Evolutionary conservation across 768 basidiomycete species (phyloP).

Genomic region (Mycena latifolia): DNA sequence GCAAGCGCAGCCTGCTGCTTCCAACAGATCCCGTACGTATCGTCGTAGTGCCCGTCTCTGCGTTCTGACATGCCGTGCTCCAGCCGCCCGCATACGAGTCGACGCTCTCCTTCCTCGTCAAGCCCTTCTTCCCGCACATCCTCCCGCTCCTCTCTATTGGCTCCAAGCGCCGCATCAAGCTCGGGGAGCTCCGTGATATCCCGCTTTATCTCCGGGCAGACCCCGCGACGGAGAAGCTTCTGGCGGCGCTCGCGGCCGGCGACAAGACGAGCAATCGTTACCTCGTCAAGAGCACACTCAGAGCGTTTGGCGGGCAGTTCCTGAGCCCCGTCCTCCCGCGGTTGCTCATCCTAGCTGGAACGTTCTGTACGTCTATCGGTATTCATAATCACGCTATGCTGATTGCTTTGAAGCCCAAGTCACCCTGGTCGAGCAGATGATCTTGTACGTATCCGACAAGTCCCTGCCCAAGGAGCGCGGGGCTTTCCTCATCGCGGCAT

Average conservation of each 20-base stretch:
- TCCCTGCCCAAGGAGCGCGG: constrained; percentile 25
- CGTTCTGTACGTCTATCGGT: not conserved
- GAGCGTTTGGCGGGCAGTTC: constrained; percentile 6
- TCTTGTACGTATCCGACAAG: constrained; percentile 23
- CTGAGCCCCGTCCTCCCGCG: constrained; percentile 18
- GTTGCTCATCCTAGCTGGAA: constrained; percentile 3
- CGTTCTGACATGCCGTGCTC: not conserved
- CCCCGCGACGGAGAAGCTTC: constrained; percentile 23
- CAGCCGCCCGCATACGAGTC: constrained; percentile 27
- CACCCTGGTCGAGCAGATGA: constrained; percentile 28
- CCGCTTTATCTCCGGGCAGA: constrained; percentile 7
- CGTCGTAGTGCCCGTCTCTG: not conserved
- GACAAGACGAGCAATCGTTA: constrained; percentile 15
- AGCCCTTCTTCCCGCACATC: constrained; percentile 24
- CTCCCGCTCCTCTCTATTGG: constrained; percentile 12
- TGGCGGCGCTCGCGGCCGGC: constrained; percentile 11
- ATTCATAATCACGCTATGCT: not conserved
- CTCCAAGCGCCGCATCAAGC: constrained; percentile 14
- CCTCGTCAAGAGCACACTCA: constrained; percentile 20
- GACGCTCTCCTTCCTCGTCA: constrained; percentile 23
- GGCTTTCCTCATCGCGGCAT: constrained; percentile 8
- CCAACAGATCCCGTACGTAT: constrained; percentile 19
- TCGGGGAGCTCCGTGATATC: constrained; percentile 18
- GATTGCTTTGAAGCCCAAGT: constrained; percentile 13
- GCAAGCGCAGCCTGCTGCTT: constrained; percentile 15